These are phyloP conservation scores for Solanum ahanhuiri DNA, from an alignment of 257 asterid genomes.

Conservation along the genomic window DNA sequence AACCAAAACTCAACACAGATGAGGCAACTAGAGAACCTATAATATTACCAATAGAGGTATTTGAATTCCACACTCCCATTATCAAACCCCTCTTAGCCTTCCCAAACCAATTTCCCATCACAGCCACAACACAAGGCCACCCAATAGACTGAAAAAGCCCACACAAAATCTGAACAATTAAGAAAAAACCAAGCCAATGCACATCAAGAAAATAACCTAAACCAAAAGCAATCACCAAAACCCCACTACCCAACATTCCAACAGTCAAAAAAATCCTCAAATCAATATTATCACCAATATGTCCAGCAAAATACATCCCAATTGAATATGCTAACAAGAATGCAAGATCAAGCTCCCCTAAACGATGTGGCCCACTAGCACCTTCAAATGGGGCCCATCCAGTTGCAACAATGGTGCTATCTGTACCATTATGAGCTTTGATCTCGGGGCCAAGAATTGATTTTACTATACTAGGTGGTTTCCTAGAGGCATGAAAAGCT, in stretches of 20 bases:
- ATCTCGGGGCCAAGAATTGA: constrained; percentile 65
- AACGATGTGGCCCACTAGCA: constrained; percentile 71
- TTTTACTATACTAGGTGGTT: constrained; percentile 97
- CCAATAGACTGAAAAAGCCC: constrained; percentile 92
- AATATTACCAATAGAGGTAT: constrained; percentile 80
- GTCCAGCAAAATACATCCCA: constrained; percentile 90
- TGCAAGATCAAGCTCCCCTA: constrained; percentile 91
- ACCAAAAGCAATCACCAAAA: constrained; percentile 52
- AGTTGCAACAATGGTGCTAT: constrained; percentile 4
- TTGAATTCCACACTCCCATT: constrained; percentile 89
- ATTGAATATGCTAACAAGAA: constrained; percentile 63
- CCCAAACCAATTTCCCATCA: constrained; percentile 89
- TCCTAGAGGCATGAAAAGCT: constrained; percentile 87
- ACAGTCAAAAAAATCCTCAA: constrained; percentile 55
- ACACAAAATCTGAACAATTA: constrained; percentile 59
- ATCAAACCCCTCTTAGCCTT: constrained; percentile 78
- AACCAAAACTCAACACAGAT: constrained; percentile 64
- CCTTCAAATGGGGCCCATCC: constrained; percentile 94
- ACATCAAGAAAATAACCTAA: constrained; percentile 69
- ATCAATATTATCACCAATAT: constrained; percentile 69
- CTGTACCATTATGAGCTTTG: constrained; percentile 14
- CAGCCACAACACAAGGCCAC: constrained; percentile 95
- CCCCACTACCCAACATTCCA: constrained; percentile 92
- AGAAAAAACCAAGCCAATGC: constrained; percentile 49
- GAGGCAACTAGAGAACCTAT: constrained; percentile 87